These are phyloP conservation scores for Sporisorium scitamineum DNA, from an alignment of 1,284 basidiomycete species.

Conservation along the genomic window DNA sequence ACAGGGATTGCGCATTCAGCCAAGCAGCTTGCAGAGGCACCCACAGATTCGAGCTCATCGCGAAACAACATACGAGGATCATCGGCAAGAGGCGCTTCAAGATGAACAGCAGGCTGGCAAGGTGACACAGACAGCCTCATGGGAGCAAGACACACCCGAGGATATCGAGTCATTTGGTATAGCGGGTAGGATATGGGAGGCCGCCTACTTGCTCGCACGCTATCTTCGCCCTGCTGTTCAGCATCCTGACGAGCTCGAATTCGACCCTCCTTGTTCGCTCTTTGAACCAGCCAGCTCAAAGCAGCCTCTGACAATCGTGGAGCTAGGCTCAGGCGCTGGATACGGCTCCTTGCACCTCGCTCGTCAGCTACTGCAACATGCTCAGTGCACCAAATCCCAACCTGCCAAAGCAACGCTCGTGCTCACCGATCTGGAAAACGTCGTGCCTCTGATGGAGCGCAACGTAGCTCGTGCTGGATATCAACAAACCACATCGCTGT, in stretches of 20 bases:
- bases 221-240: constrained; percentile 47
- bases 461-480: constrained; percentile 48
- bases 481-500: constrained; percentile 6
- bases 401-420: constrained; percentile 29
- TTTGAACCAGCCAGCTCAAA: constrained; percentile 11
- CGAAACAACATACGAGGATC: not conserved
- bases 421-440: constrained; percentile 65
- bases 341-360: constrained; percentile 64
- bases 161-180: constrained; percentile 66
- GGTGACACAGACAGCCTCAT: constrained; percentile 21
- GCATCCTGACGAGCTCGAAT: constrained; percentile 23
- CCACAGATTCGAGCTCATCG: not conserved
- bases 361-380: constrained; percentile 32
- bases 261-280: constrained; percentile 62
- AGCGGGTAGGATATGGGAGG: constrained; percentile 67
- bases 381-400: not conserved
- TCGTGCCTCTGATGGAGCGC: constrained; percentile 60
- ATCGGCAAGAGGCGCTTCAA: not conserved
- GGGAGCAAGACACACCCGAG: constrained; percentile 54
- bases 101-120: not conserved
- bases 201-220: constrained; percentile 56
- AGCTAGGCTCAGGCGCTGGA: constrained; percentile 66
- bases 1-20: constrained; percentile 47
- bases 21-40: constrained; percentile 41
- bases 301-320: constrained; percentile 41